These are phyloP conservation scores for Myochromella boudieri DNA, from an alignment of 768 basidiomycete genomes.

Conservation along the genomic window DNA sequence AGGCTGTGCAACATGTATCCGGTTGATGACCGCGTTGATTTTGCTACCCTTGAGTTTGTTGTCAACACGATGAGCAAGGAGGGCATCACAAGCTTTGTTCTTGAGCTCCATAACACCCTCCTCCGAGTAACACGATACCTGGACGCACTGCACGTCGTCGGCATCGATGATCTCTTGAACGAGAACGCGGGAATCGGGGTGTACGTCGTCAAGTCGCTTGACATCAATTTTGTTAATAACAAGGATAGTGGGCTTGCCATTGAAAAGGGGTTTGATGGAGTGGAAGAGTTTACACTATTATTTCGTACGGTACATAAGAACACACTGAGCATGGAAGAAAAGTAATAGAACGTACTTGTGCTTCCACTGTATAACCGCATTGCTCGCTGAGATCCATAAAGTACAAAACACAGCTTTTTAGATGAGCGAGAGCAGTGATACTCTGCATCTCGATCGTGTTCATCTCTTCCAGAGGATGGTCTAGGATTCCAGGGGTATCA, in stretches of 20 bases:
- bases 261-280: constrained; percentile 97
- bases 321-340: neutral
- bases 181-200: constrained; percentile 70
- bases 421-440: constrained; percentile 95
- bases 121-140: constrained; percentile 93
- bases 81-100: constrained; percentile 92
- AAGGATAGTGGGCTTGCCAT: constrained; percentile 88
- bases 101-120: constrained; percentile 98
- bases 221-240: constrained; percentile 99
- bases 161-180: constrained; percentile 84
- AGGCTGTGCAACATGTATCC: constrained; percentile 94
- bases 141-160: constrained; percentile 72
- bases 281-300: constrained; percentile 96
- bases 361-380: constrained; percentile 96
- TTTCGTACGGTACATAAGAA: neutral
- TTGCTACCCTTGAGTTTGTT: constrained; percentile 92
- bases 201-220: constrained; percentile 81
- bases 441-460: constrained; percentile 99
- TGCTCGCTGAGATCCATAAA: constrained; percentile 99
- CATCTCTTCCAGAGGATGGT: constrained; percentile 99
- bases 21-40: constrained; percentile 89
- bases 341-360: constrained; percentile 61
- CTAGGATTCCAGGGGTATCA: constrained; percentile 97
- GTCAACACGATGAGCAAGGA: constrained; percentile 94
- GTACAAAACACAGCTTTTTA: constrained; percentile 92